A percentile compares a stretch with the other conserved stretches of the same genome.
Evolutionary conservation across 2,329 filamentous ascomycete genomes (phyloP).

Genomic region (Cadophora malorum): DNA sequence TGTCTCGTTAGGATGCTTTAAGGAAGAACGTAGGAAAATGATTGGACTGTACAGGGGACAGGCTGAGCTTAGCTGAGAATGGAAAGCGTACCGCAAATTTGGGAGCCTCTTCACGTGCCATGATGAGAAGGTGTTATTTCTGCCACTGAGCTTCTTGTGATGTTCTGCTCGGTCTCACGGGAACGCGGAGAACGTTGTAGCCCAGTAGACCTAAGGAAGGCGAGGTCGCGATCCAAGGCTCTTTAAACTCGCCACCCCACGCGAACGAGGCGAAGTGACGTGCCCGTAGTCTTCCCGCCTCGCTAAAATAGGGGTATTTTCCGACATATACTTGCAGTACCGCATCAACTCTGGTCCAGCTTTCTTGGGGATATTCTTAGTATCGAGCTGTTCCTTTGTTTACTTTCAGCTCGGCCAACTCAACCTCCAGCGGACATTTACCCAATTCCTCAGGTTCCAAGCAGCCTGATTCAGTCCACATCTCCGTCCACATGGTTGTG

Average conservation of each 20-base stretch:
- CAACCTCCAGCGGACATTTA: too few species aligned
- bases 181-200: neutral
- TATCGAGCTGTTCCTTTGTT: neutral
- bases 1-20: slow-evolving; percentile 7
- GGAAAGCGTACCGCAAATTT: slow-evolving; percentile 8
- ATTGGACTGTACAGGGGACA: neutral
- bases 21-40: neutral
- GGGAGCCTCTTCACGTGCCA: slow-evolving; percentile 11
- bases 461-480: too few species aligned
- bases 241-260: neutral
- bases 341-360: neutral
- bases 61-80: neutral
- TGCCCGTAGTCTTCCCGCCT: neutral
- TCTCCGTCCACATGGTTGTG: too few species aligned
- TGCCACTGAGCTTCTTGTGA: neutral
- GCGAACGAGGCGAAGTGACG: neutral
- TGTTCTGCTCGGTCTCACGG: neutral
- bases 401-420: too few species aligned
- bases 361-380: neutral
- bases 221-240: neutral
- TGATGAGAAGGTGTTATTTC: neutral
- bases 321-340: neutral
- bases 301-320: neutral
- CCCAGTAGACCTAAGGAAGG: neutral
- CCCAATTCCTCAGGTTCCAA: too few species aligned